Evolutionary conservation across 2,329 filamentous ascomycete genomes (phyloP).

Genomic region (Penicillium sp.): DNA sequence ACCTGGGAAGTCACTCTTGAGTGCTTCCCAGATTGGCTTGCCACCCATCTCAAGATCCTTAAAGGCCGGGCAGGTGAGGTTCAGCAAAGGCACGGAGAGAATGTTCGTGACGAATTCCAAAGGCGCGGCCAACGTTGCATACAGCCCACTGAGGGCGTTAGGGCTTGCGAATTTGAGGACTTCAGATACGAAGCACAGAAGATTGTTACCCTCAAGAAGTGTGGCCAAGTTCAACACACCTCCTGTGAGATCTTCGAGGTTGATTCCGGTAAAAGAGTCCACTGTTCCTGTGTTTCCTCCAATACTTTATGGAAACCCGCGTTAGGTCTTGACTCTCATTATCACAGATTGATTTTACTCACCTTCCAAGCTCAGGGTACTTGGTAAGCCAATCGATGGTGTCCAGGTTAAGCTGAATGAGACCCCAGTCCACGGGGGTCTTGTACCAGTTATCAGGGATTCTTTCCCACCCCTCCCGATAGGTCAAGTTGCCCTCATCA

Average conservation of each 20-base stretch:
- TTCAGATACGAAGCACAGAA: conserved; percentile 43
- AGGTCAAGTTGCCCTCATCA: conserved; percentile 43
- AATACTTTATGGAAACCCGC: conserved; percentile 33
- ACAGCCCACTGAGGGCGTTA: conserved; percentile 32
- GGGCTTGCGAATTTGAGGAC: conserved; percentile 36
- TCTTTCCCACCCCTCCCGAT: conserved; percentile 53
- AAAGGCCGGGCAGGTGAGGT: conserved; percentile 36
- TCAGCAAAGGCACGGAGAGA: conserved; percentile 29
- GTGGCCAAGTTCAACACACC: conserved; percentile 40
- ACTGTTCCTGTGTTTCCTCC: conserved; percentile 57
- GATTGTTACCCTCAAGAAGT: conserved; percentile 44
- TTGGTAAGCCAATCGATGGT: conserved; percentile 39
- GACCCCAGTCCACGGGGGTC: conserved; percentile 48
- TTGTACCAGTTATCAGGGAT: conserved; percentile 59
- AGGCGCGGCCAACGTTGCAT: conserved; percentile 30
- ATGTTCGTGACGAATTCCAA: conserved; percentile 32
- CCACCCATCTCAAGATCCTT: conserved; percentile 34
- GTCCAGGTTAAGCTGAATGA: conserved; percentile 48
- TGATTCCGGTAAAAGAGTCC: conserved; percentile 54
- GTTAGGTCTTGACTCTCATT: not conserved
- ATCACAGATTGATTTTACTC: not conserved
- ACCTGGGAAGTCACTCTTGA: conserved; percentile 32
- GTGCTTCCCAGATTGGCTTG: conserved; percentile 32
- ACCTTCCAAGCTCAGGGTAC: conserved; percentile 46
- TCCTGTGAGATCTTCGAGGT: conserved; percentile 46